Base-by-base conservation (phyloP, 495 filamentous ascomycete genomes). In the Penicillium turbatum region DNA sequence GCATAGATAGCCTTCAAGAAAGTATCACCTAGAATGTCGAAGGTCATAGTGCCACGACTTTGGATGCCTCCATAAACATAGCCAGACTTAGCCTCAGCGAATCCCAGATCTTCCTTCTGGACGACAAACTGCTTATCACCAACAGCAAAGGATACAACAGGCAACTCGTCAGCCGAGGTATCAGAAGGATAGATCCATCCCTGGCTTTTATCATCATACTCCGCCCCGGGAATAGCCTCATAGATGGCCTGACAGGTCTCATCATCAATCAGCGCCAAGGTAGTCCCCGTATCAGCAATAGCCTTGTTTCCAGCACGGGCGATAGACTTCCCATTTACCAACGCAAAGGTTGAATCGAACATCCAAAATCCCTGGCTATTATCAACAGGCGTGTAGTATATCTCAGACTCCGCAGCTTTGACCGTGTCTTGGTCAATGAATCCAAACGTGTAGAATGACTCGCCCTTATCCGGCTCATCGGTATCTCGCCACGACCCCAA, bases 221-320 rank as follows among this genome's bases (percentile, higher is more conserved):
- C 71, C 7, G 85, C 78, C 4, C 86, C 85, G n/a, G 80, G 80
- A 54, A 92, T 88, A 34, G 82, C 73, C 46, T 75, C 71, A 66
- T 92, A 92, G 60, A 92, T 78, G 10, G 79, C 82, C 56, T 86
- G 69, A 67, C 82, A 86, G 15, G 80, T 77, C 3, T 61, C 63
- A 65, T 92, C 88, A 43, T 84, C 78, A 29, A 92, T 72, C 40
- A 92, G 79, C 2, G 82, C 82, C 43, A 92, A 78, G 1, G 86
- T 87, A 32, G 87, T 90, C 52, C 86, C 88, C 3, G 88, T 92
- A 67, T 92, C 88, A 41, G 84, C 86, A 52, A 92, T 89, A 48
- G 88, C 86, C n/a, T 73, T 86, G 70, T 90, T 92, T 24, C 77
- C 78, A n/a, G 74, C 62, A 9, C 79, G 76, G 4, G 64, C 17